Evolutionary conservation across 305 asterid genomes (phyloP).

Genomic region (Withania somnifera): DNA sequence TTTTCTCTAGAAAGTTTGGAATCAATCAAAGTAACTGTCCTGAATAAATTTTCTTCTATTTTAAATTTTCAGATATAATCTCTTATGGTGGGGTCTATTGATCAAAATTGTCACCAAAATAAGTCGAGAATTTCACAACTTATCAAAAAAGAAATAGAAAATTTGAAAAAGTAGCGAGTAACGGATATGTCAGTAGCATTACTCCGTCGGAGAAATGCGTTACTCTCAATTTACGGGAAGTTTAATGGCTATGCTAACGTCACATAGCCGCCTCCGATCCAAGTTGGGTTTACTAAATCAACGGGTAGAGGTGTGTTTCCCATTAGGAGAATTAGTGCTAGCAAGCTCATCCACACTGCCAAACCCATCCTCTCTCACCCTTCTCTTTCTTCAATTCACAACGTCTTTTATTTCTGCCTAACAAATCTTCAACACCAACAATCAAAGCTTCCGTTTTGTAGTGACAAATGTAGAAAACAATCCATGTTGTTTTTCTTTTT

Average conservation of each 20-base stretch:
- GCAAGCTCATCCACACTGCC: conserved; percentile 72
- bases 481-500: conserved; percentile 25
- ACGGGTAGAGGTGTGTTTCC: conserved; percentile 70
- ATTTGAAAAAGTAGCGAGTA: too few relatives aligned
- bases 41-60: too few relatives aligned
- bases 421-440: conserved; percentile 16
- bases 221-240: not conserved
- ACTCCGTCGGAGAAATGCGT: not conserved
- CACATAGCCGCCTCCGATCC: conserved; percentile 32
- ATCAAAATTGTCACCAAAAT: too few relatives aligned
- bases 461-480: conserved; percentile 34
- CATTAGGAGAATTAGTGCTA: conserved; percentile 35
- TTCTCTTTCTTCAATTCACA: conserved; percentile 29
- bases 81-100: too few relatives aligned
- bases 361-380: conserved; percentile 60
- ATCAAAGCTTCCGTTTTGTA: conserved; percentile 35
- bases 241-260: not conserved
- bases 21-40: not conserved
- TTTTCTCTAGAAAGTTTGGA: not conserved
- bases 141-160: too few relatives aligned
- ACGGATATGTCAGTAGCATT: not conserved
- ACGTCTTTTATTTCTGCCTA: conserved; percentile 66
- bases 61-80: too few relatives aligned
- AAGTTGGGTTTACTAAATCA: conserved; percentile 31
- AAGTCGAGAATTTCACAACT: too few relatives aligned